Percentiles rank a stretch among this genome's conserved stretches.
Conservation (phyloP, 805 yeast species). For the Starmerella vaccinii region DNA sequence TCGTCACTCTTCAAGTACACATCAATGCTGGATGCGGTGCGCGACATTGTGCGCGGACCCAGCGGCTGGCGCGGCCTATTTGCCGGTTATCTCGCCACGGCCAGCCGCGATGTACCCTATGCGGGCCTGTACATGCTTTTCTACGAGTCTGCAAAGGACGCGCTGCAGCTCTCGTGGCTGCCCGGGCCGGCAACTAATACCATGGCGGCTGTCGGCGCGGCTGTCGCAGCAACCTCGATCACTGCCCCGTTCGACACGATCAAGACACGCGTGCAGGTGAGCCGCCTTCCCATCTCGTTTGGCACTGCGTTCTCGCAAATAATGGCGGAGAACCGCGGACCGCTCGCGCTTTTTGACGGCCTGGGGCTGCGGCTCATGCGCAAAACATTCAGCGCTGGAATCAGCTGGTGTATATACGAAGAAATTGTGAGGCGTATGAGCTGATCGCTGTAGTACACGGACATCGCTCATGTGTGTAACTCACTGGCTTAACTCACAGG, state of each 20-base stretch:
- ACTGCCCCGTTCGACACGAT: constrained; percentile 95
- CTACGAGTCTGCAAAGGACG: constrained; percentile 63
- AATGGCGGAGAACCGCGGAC: constrained; percentile 6
- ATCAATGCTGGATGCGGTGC: constrained; percentile 51
- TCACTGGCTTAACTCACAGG: no score
- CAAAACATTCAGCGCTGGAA: constrained; percentile 85
- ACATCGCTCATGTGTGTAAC: no score
- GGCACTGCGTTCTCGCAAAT: background rate
- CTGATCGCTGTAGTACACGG: no score
- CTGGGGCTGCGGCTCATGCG: constrained; percentile 67
- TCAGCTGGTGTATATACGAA: constrained; percentile 95
- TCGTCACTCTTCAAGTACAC: constrained; percentile 63
- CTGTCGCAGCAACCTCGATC: constrained; percentile 66
- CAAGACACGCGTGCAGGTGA: constrained; percentile 80
- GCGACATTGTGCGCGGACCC: constrained; percentile 43
- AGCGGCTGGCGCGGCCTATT: constrained; percentile 60
- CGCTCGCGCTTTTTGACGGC: constrained; percentile 58
- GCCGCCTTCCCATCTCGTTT: constrained; percentile 6
- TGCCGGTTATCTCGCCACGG: constrained; percentile 78
- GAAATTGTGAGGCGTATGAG: constrained; percentile 45
- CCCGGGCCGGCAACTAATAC: constrained; percentile 45
- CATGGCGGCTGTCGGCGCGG: constrained; percentile 66
- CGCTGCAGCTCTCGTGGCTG: constrained; percentile 39
- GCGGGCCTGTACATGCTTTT: constrained; percentile 85
- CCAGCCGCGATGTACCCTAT: constrained; percentile 86